phyloP scores from a whole-genome alignment of 495 filamentous ascomycete species.

The Talaromyces trachyspermus region DNA sequence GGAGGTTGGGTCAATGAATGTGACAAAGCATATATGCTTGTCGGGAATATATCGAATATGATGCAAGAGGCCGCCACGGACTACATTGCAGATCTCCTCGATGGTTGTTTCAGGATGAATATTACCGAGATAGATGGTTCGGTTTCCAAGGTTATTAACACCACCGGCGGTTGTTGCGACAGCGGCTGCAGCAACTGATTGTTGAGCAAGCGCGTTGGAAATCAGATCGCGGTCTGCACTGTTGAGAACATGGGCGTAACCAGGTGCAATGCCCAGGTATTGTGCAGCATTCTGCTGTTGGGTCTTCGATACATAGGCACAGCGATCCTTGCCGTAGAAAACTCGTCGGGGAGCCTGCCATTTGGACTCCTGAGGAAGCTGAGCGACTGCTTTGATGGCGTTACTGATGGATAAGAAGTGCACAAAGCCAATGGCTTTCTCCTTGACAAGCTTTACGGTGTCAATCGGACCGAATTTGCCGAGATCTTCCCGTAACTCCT shows the following conservation, averaged over 20 bases:
- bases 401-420: slow-evolving; percentile 97
- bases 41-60: slow-evolving; percentile 99
- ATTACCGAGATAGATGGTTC: slow-evolving; percentile 96
- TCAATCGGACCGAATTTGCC: slow-evolving; percentile 96
- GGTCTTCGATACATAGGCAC: slow-evolving; percentile 97
- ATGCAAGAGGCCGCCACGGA: slow-evolving; percentile 85
- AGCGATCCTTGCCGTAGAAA: slow-evolving; percentile 97
- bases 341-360: slow-evolving; percentile 94
- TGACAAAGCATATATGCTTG: slow-evolving; percentile 99
- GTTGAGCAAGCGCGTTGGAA: slow-evolving; percentile 90
- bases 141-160: slow-evolving; percentile 93
- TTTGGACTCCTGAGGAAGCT: slow-evolving; percentile 91
- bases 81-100: slow-evolving; percentile 97
- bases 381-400: slow-evolving; percentile 96
- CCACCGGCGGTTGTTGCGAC: slow-evolving; percentile 95
- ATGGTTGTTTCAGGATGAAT: slow-evolving; percentile 98
- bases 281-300: slow-evolving; percentile 99
- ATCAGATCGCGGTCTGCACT: slow-evolving; percentile 93
- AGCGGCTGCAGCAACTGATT: slow-evolving; percentile 93
- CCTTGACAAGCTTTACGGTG: slow-evolving; percentile 93
- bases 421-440: slow-evolving; percentile 97
- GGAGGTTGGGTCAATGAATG: slow-evolving; percentile 97
- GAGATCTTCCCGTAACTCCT: slow-evolving; percentile 88
- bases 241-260: slow-evolving; percentile 92
- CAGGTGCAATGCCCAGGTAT: slow-evolving; percentile 95